phyloP scores from a whole-genome alignment of 129 eudicot species.

The Silybum marianum region DNA sequence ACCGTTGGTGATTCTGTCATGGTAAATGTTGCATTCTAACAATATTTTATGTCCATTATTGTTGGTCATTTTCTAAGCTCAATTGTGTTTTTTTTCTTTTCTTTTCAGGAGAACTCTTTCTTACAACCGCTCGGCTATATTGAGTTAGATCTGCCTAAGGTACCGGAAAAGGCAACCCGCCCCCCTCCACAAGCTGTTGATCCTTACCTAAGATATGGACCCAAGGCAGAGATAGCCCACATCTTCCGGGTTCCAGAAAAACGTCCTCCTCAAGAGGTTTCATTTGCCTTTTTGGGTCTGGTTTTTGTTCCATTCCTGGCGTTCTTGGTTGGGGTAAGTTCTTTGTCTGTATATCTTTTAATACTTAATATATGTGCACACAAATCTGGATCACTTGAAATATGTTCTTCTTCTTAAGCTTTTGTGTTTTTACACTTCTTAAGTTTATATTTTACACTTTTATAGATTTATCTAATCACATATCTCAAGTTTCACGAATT shows the following conservation, averaged over 20 bases:
- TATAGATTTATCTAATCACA: too few species aligned
- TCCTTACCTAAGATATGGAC: conserved; percentile 70
- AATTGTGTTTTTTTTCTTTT: conserved; percentile 9
- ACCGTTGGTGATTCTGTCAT: conserved; percentile 88
- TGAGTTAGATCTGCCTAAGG: conserved; percentile 75
- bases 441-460: too few species aligned
- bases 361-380: not conserved
- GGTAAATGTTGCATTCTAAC: conserved; percentile 45
- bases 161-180: conserved; percentile 85
- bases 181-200: conserved; percentile 75
- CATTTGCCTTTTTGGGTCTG: conserved; percentile 79
- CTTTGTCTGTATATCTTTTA: not conserved
- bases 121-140: conserved; percentile 63
- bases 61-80: conserved; percentile 10
- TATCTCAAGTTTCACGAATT: too few species aligned
- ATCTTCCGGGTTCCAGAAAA: conserved; percentile 91
- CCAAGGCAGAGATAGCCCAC: conserved; percentile 81
- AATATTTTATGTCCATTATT: not conserved
- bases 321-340: conserved; percentile 85
- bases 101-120: conserved; percentile 86
- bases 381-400: not conserved
- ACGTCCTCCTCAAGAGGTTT: conserved; percentile 77
- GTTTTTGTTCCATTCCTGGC: conserved; percentile 72
- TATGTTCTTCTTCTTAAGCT: too few species aligned
- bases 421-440: too few species aligned